phyloP scores from a whole-genome alignment of 768 basidiomycete species.

The Xanthoconium stramineum region DNA sequence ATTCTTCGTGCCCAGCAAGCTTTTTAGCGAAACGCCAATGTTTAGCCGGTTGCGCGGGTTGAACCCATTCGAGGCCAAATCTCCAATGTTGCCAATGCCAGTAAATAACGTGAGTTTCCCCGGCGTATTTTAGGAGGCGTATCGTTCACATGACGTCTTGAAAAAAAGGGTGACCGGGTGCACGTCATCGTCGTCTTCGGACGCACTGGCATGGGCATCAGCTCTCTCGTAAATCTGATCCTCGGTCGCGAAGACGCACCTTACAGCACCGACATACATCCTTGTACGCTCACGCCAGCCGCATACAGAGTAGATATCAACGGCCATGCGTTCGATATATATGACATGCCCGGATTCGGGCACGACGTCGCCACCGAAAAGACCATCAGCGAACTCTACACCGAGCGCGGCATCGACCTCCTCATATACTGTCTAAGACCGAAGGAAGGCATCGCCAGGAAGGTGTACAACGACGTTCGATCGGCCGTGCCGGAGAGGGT shows the following conservation, averaged over 20 bases:
- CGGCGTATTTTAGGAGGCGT: not conserved
- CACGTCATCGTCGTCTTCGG: conserved; percentile 33
- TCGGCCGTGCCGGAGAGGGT: conserved; percentile 32
- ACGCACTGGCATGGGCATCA: conserved; percentile 33
- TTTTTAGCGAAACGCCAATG: conserved; percentile 24
- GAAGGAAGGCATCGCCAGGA: conserved; percentile 29
- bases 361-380: conserved; percentile 21
- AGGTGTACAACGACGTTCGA: conserved; percentile 24
- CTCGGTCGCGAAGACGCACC: conserved; percentile 32
- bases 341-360: conserved; percentile 30
- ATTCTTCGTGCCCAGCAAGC: conserved; percentile 15
- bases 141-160: not conserved
- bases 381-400: conserved; percentile 27
- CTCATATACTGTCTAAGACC: conserved; percentile 30
- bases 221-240: conserved; percentile 32
- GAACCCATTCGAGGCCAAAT: conserved; percentile 23
- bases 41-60: conserved; percentile 24
- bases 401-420: conserved; percentile 30
- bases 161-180: conserved; percentile 29
- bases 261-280: conserved; percentile 32
- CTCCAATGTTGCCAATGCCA: conserved; percentile 26
- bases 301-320: conserved; percentile 29
- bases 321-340: conserved; percentile 30
- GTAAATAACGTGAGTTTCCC: conserved; percentile 27
- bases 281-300: conserved; percentile 23